Evolutionary conservation across 2,329 filamentous ascomycete genomes (phyloP).

Genomic region (Scortechinia acanthostroma): DNA sequence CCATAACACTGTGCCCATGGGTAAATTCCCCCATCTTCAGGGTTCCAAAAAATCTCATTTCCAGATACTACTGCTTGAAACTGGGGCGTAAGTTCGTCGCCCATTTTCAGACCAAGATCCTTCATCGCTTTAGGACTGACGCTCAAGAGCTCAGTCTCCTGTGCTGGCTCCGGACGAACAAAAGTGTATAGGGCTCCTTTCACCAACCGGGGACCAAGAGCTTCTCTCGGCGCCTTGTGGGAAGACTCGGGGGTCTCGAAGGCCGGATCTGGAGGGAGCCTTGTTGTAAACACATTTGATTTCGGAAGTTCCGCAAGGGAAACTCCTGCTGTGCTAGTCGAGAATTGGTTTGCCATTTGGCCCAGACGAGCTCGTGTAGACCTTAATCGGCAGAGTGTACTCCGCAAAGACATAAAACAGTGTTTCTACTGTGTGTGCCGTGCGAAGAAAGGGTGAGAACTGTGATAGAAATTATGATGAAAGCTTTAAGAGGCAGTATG

Average conservation of each 20-base stretch:
- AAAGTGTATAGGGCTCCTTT: slow-evolving; percentile 56
- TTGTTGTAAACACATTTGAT: slow-evolving; percentile 51
- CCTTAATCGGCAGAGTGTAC: not conserved
- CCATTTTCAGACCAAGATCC: slow-evolving; percentile 75
- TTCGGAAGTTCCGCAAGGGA: slow-evolving; percentile 44
- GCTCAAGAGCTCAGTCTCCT: slow-evolving; percentile 45
- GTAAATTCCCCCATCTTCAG: slow-evolving; percentile 65
- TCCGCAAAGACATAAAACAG: slow-evolving; percentile 1
- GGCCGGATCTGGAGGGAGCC: slow-evolving; percentile 48
- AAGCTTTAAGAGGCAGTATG: too few species aligned
- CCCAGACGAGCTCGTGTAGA: not conserved
- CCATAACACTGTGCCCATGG: slow-evolving; percentile 99
- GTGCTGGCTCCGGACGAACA: slow-evolving; percentile 47
- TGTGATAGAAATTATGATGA: too few species aligned
- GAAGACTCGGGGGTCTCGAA: slow-evolving; percentile 51
- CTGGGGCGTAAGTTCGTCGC: slow-evolving; percentile 65
- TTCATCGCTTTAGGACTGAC: slow-evolving; percentile 64
- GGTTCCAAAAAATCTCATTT: slow-evolving; percentile 24
- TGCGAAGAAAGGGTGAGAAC: slow-evolving; percentile 1
- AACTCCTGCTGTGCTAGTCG: slow-evolving; percentile 9
- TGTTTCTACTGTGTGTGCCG: too few species aligned
- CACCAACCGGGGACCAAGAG: slow-evolving; percentile 53
- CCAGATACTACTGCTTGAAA: not conserved
- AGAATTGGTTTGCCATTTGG: not conserved
- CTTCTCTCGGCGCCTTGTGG: slow-evolving; percentile 45